Evolutionary conservation across 208 protist genomes (phyloP).

Genomic region (Angomonas desouzai): DNA sequence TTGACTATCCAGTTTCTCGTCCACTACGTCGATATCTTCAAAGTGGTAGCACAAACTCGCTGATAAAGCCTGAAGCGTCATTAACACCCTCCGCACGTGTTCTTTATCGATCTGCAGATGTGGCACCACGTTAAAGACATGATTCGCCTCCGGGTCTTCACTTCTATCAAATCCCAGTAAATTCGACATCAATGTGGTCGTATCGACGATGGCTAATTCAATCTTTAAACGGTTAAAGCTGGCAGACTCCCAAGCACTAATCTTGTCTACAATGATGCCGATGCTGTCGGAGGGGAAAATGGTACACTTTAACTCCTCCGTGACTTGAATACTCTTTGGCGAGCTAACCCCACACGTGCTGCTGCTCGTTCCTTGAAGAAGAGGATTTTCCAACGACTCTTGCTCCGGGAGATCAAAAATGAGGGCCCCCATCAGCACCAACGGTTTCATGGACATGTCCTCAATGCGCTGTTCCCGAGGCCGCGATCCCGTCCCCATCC

Average conservation of each 20-base stretch:
- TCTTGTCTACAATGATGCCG: constrained; percentile 58
- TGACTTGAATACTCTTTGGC: constrained; percentile 47
- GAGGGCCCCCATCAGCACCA: constrained; percentile 77
- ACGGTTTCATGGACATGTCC: constrained; percentile 85
- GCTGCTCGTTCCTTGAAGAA: constrained; percentile 21
- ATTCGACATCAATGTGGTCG: constrained; percentile 39
- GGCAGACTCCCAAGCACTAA: constrained; percentile 70
- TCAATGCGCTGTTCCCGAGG: constrained; percentile 68
- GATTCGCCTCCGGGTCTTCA: constrained; percentile 1
- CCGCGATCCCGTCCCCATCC: constrained; percentile 53
- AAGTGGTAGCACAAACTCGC: constrained; percentile 48
- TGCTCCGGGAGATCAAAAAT: constrained; percentile 47
- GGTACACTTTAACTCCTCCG: constrained; percentile 61
- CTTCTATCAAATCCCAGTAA: constrained; percentile 47
- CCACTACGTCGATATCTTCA: constrained; percentile 11
- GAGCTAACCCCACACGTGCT: constrained; percentile 63
- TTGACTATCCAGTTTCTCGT: not conserved
- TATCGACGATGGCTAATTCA: constrained; percentile 78
- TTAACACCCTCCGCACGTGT: constrained; percentile 33
- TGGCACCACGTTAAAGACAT: constrained; percentile 33
- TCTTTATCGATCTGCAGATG: constrained; percentile 39
- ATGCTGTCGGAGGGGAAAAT: constrained; percentile 74
- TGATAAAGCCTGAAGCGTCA: constrained; percentile 58
- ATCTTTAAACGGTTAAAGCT: constrained; percentile 73
- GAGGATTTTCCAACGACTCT: not conserved